Conservation (phyloP, 306 rosid species). For the Canavalia ensiformis region DNA sequence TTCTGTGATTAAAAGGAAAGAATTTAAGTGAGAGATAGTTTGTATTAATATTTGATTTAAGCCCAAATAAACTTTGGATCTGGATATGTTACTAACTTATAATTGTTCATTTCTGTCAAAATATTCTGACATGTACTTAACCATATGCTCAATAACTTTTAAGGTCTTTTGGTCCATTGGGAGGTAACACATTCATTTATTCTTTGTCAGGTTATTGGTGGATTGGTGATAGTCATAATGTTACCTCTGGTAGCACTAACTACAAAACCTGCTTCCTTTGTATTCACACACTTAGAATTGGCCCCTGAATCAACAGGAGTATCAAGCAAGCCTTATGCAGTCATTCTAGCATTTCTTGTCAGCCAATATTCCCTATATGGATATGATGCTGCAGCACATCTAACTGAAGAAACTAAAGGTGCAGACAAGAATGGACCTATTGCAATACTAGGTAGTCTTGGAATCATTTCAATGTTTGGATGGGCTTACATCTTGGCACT, state of each 20-base stretch:
- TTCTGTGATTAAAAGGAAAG: slow-evolving; percentile 11
- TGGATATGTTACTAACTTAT: slow-evolving; percentile 1
- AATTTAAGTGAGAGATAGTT: not conserved
- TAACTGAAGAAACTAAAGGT: slow-evolving; percentile 91
- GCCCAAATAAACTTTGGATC: slow-evolving; percentile 12
- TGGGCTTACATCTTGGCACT: slow-evolving; percentile 94
- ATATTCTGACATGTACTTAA: slow-evolving; percentile 20
- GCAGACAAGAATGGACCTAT: slow-evolving; percentile 91
- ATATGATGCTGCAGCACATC: slow-evolving; percentile 94
- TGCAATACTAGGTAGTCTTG: slow-evolving; percentile 83
- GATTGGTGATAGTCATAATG: slow-evolving; percentile 73
- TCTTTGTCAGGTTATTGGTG: slow-evolving; percentile 74
- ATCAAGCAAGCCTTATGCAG: slow-evolving; percentile 92
- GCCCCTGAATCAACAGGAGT: slow-evolving; percentile 70
- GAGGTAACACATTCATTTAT: slow-evolving; percentile 21
- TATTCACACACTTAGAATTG: slow-evolving; percentile 71
- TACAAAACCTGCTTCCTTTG: slow-evolving; percentile 77
- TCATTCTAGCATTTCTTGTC: slow-evolving; percentile 78
- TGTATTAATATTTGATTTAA: slow-evolving; percentile 16
- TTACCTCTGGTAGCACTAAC: slow-evolving; percentile 79
- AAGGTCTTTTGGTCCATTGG: not conserved
- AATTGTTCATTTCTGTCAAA: not conserved
- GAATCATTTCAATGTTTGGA: slow-evolving; percentile 79
- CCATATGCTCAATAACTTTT: not conserved
- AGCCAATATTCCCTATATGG: slow-evolving; percentile 90